Evolutionary conservation across 176 grass and related monocot species (phyloP).

Genomic region (Miscanthus lutarioriparius): DNA sequence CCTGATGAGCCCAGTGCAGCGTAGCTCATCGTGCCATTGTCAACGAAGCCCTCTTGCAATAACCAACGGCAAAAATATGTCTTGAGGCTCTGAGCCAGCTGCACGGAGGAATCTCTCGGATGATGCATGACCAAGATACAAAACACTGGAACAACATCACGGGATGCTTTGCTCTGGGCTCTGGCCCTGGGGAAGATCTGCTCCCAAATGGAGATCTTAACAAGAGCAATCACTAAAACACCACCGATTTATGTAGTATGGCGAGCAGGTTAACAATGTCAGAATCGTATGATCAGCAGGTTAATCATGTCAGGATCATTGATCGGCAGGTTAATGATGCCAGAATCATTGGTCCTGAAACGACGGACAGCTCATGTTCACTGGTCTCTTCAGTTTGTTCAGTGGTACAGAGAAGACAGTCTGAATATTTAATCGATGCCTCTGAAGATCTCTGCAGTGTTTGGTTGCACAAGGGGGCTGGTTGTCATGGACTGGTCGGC

Average conservation of each 20-base stretch:
- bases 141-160: background rate
- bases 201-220: slow-evolving; percentile 31
- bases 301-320: background rate
- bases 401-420: slow-evolving; percentile 22
- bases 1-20: background rate
- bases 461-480: slow-evolving; percentile 51
- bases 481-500: slow-evolving; percentile 35
- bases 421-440: slow-evolving; percentile 2
- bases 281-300: background rate
- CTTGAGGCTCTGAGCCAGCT: background rate
- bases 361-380: slow-evolving; percentile 25
- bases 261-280: background rate
- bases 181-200: slow-evolving; percentile 17
- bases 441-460: slow-evolving; percentile 36
- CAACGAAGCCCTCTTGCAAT: slow-evolving; percentile 24
- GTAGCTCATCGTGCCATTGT: background rate
- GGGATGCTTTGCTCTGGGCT: background rate
- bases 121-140: slow-evolving; percentile 20
- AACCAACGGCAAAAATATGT: background rate
- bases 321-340: slow-evolving; percentile 21
- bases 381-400: slow-evolving; percentile 16
- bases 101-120: slow-evolving; percentile 16
- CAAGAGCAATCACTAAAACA: slow-evolving; percentile 8
- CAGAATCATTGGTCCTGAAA: slow-evolving; percentile 27
- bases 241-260: background rate